These are phyloP conservation scores for Ambrosia trifida DNA, from an alignment of 129 eudicot species.

Conservation along the genomic window DNA sequence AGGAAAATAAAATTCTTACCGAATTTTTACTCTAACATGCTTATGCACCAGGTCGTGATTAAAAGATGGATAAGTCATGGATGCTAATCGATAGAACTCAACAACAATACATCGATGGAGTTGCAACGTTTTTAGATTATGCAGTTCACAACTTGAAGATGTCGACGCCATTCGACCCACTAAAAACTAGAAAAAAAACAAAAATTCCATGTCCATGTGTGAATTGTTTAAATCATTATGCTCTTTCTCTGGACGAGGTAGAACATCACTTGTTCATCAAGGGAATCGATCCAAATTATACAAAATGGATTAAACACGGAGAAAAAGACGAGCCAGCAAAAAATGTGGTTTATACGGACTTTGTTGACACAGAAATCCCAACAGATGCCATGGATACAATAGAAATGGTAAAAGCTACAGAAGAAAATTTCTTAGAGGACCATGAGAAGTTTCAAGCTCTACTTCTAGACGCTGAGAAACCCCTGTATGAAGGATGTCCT, in stretches of 20 bases:
- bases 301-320: not conserved
- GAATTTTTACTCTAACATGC: too few relatives aligned
- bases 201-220: too few relatives aligned
- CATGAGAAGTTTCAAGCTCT: conserved; percentile 1
- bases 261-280: not conserved
- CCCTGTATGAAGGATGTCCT: conserved; percentile 7
- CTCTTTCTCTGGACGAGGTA: not conserved
- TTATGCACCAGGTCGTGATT: too few relatives aligned
- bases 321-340: not conserved
- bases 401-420: conserved; percentile 10
- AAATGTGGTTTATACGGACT: not conserved
- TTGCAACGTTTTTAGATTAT: too few relatives aligned
- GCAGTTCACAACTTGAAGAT: too few relatives aligned
- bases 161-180: not conserved
- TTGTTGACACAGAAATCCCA: not conserved
- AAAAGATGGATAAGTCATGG: too few relatives aligned
- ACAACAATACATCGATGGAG: too few relatives aligned
- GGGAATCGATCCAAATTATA: conserved; percentile 3
- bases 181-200: too few relatives aligned
- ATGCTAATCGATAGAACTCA: too few relatives aligned
- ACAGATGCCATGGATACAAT: not conserved
- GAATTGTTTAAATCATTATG: not conserved
- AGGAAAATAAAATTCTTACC: too few relatives aligned
- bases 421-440: not conserved
- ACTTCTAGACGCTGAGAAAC: conserved; percentile 6